These are phyloP conservation scores for Phytophthora fragariaefolia DNA, from an alignment of 352 stramenopile genomes.

Conservation along the genomic window DNA sequence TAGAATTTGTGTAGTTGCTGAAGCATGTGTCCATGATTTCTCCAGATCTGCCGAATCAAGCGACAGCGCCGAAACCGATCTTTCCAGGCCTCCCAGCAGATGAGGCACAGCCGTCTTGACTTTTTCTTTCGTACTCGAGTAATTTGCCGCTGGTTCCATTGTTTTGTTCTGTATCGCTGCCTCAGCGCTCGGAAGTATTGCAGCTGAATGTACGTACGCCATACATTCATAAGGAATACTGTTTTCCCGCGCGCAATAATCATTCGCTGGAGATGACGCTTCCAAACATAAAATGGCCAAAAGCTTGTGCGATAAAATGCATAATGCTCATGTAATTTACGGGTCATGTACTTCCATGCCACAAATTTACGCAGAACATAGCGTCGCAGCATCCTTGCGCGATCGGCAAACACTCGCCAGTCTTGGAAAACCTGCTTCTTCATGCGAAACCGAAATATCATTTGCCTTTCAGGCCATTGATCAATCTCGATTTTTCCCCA, in stretches of 20 bases:
- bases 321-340: constrained; percentile 55
- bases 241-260: constrained; percentile 71
- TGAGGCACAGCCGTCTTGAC: constrained; percentile 7
- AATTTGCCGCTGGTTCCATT: constrained; percentile 46
- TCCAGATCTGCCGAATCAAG: constrained; percentile 51
- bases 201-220: constrained; percentile 65
- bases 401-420: constrained; percentile 57
- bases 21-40: constrained; percentile 56
- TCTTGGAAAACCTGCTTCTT: constrained; percentile 61
- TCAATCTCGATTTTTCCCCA: constrained; percentile 50
- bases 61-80: constrained; percentile 18
- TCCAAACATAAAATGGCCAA: constrained; percentile 87
- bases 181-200: constrained; percentile 62
- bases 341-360: constrained; percentile 64
- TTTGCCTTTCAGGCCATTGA: constrained; percentile 63
- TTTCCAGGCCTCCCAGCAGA: constrained; percentile 52
- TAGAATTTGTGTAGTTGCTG: constrained; percentile 66
- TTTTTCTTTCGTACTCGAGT: constrained; percentile 37
- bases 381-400: constrained; percentile 40
- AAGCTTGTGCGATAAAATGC: constrained; percentile 69
- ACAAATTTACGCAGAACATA: constrained; percentile 69
- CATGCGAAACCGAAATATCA: constrained; percentile 64
- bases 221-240: constrained; percentile 57
- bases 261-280: constrained; percentile 70
- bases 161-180: constrained; percentile 30